Base-by-base conservation (phyloP, 768 basidiomycete species). In the Cystoderma amianthinum region DNA sequence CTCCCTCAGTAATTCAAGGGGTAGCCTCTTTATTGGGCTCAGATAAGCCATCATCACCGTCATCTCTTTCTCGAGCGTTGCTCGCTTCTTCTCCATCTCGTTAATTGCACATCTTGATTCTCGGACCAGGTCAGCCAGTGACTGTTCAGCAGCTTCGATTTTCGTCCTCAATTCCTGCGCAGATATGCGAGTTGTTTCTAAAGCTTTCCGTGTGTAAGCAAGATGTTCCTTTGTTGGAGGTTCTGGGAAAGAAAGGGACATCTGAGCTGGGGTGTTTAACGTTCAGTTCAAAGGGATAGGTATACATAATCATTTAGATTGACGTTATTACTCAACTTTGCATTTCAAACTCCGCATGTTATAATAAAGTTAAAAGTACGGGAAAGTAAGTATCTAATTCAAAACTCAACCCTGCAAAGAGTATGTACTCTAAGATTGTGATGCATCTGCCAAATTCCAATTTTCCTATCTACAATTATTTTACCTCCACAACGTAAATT, bases 11-110 rank as follows among this genome's bases (percentile, higher is more conserved):
- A 90, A 63, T 49, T 90, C 87, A 25, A 71, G 61, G 1, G 86
- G 86, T 18, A 90, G 66, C 32, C 82, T 66, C 20, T 81, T 68
- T 47, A 89, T 80, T 22, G 85, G 85, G 9, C 85, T 75, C 43
- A 88, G 67, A 53, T 85, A 88, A 1, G 81, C 81, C 56, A 71
- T 61, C 3, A 79, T 71, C 17, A 63, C 64, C 20, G 59, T 57
- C 28, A 78, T 64, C 32, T 65, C 64, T 19, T 72, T 62, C 52
- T 82, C 71, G 16, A 85, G 48, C 4, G 44, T 51, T 12, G 52
- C 55, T 36, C 71, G 73, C 50, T 84, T 74, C 25, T 52, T 47
- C 49, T 74, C 61, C 50, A 87, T 56, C 37, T 74, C 72, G 30
- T 64, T 61, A 49, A 89, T 85, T 12, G 68, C 61, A 36, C 57